Conservation (phyloP, 2,329 filamentous ascomycete genomes). For the Alternaria infectoria region DNA sequence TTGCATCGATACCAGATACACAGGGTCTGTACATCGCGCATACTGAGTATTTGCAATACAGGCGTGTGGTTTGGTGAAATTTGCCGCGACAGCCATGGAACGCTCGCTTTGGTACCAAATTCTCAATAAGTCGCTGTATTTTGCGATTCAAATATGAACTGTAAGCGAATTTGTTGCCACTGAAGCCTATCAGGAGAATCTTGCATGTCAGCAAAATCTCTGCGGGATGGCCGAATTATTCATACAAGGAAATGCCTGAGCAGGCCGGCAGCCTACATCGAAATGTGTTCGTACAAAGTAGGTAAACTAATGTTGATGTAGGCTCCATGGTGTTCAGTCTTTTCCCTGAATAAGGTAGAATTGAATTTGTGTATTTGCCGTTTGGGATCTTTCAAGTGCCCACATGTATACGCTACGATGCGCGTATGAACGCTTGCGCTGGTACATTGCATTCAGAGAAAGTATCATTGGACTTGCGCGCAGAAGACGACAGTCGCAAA, state of each 20-base stretch:
- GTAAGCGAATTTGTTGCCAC: rapidly evolving
- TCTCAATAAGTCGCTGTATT: too few species aligned
- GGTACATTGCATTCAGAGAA: background rate
- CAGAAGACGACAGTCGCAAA: background rate
- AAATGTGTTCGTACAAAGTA: too few species aligned
- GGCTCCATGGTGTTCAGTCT: too few species aligned
- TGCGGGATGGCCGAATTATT: background rate
- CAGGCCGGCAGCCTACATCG: too few species aligned
- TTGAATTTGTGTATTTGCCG: too few species aligned
- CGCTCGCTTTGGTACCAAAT: background rate
- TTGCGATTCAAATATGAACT: too few species aligned
- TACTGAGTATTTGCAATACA: background rate
- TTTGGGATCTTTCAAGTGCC: background rate
- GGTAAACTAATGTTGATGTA: too few species aligned
- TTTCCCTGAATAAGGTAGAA: too few species aligned
- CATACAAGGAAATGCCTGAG: too few species aligned
- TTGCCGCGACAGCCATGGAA: too few species aligned
- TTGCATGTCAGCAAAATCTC: background rate
- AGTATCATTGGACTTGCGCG: background rate
- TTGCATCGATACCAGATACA: background rate
- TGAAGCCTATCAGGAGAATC: background rate
- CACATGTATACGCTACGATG: background rate
- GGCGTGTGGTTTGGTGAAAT: background rate
- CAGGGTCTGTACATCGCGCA: background rate
- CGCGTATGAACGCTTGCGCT: background rate